phyloP scores from a whole-genome alignment of 306 rosid species.

The Macrotyloma uniflorum region DNA sequence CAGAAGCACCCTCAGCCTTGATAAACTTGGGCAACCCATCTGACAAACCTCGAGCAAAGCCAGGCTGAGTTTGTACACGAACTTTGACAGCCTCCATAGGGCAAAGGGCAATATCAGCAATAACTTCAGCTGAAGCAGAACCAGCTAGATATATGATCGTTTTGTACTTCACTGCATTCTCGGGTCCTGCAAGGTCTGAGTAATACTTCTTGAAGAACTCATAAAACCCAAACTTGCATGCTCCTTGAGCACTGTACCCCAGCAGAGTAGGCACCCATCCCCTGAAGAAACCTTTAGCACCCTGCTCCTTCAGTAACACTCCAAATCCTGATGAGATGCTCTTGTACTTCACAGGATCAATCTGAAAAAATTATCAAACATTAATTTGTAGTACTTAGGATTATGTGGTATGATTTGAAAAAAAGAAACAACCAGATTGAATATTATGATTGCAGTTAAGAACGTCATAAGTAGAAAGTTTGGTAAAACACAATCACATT shows the following conservation, averaged over 20 bases:
- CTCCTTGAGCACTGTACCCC: slow-evolving; percentile 93
- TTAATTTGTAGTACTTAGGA: not conserved
- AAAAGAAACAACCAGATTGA: not conserved
- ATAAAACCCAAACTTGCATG: slow-evolving; percentile 76
- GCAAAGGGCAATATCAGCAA: slow-evolving; percentile 82
- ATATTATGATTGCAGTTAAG: not conserved
- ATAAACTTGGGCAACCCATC: slow-evolving; percentile 78
- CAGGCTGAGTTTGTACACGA: slow-evolving; percentile 91
- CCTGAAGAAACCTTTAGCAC: slow-evolving; percentile 64
- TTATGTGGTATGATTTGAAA: not conserved
- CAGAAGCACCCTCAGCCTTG: slow-evolving; percentile 65
- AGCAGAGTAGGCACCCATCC: slow-evolving; percentile 87
- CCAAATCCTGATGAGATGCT: slow-evolving; percentile 72
- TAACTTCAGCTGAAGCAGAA: slow-evolving; percentile 82
- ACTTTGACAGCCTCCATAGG: slow-evolving; percentile 94
- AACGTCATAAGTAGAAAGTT: not conserved
- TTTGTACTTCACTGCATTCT: slow-evolving; percentile 75
- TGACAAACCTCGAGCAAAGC: slow-evolving; percentile 77
- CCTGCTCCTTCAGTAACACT: slow-evolving; percentile 72
- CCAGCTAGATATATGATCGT: slow-evolving; percentile 79
- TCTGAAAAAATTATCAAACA: slow-evolving; percentile 44
- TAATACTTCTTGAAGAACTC: slow-evolving; percentile 90
- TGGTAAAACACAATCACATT: slow-evolving; percentile 7
- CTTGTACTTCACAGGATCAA: slow-evolving; percentile 76
- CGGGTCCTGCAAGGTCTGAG: slow-evolving; percentile 79